A percentile compares a stretch with the other conserved stretches of the same genome.
Evolutionary conservation across 2,329 filamentous ascomycete species (phyloP).

Genomic region (Aureobasidium namibiae): DNA sequence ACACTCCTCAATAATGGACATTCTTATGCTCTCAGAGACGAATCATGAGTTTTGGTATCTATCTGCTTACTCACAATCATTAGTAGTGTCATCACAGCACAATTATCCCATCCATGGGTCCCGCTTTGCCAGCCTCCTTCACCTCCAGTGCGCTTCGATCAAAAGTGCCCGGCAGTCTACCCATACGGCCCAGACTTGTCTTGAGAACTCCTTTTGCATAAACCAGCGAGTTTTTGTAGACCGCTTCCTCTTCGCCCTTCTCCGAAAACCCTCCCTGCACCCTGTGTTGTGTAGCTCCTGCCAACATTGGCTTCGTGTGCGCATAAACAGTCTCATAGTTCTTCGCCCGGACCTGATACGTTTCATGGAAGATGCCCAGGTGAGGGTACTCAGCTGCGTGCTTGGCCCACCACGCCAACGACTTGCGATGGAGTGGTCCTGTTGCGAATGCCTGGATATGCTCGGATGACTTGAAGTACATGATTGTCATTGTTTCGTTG

Average conservation of each 20-base stretch:
- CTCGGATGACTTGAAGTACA: conserved; percentile 45
- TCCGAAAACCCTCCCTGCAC: conserved; percentile 19
- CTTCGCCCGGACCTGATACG: conserved; percentile 37
- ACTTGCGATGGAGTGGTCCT: conserved; percentile 38
- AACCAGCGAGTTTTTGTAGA: conserved; percentile 26
- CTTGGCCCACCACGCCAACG: conserved; percentile 42
- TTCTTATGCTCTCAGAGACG: neutral
- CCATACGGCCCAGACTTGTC: conserved; percentile 28
- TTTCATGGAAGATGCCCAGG: conserved; percentile 49
- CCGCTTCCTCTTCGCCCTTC: conserved; percentile 15
- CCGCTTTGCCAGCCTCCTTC: neutral
- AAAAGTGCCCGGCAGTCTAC: neutral
- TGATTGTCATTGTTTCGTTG: conserved; percentile 35
- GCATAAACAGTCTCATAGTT: conserved; percentile 46
- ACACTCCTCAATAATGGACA: neutral
- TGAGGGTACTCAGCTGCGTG: conserved; percentile 28
- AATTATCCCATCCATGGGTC: neutral
- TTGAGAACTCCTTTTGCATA: conserved; percentile 28
- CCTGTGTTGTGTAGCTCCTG: conserved; percentile 23
- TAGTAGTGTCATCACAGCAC: neutral
- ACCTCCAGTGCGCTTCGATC: neutral
- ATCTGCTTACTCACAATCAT: neutral
- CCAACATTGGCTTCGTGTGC: conserved; percentile 29
- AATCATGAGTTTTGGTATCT: neutral
- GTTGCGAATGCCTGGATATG: conserved; percentile 47